Base-by-base conservation (phyloP, 495 filamentous ascomycete species). In the Darksidea phi region DNA sequence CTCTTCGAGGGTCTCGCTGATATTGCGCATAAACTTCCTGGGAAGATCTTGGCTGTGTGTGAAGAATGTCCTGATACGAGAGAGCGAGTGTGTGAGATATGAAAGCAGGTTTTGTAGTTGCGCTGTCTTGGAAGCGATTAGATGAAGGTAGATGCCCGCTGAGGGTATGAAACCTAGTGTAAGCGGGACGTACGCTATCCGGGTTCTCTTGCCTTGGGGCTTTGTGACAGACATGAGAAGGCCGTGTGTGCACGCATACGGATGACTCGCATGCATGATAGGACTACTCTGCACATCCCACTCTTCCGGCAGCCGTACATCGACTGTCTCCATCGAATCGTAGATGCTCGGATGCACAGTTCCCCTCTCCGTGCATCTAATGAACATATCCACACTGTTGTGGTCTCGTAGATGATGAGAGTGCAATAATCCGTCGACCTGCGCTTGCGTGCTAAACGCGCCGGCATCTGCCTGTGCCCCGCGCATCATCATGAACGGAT, bases 321-420 rank as follows among this genome's bases (percentile, higher is more conserved):
- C 83, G 1, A 94, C 91, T 56, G 96, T 88, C 54, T 89, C 79
- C 66, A 97, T 92, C 15, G 88, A 93, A 68, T 96, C 89, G 72
- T 95, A 96, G 52, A 96, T 90, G 56, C 87, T 88, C 26, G 96
- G 74, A 63, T 92, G 86, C 32, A 95, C 79, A n/a, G 77, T 82
- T 26, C 91, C 90, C 68, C 91, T 84, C 57, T 83, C 79, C n/a
- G 86, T 88, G 2, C 87, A 90, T 1, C 89, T 81, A 3, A 95
- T 75, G 58, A 98, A 82, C 13, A 95, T 85, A 75, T 97, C 89
- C 10, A 96, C 87, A 2, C 82, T 78, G 57, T 92, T 70, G 59
- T 83, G 82, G 28, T 86, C 84, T 45, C 81, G 81, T 46, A 81
- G 79, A 42, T 78, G 74, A 25, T 81, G 76, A 1, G 85, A 80